Percentiles rank a stretch among this genome's conserved stretches.
phyloP scores from a whole-genome alignment of 2,329 filamentous ascomycete species.

The Aureobasidium melanogenum region DNA sequence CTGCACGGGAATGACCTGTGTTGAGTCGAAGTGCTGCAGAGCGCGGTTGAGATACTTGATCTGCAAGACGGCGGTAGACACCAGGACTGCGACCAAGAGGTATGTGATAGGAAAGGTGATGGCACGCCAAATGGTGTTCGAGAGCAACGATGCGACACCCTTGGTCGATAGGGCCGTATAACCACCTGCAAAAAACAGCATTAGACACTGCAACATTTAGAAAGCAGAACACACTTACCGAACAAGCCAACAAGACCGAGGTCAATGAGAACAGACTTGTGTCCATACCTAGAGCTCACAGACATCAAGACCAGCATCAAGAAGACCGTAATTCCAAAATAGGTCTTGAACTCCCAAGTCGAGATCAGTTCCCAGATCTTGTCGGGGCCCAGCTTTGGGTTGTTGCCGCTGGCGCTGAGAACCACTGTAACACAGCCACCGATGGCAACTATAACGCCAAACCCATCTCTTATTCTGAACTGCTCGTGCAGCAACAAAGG shows the following conservation, averaged over 20 bases:
- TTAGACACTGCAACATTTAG: background rate
- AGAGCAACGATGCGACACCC: conserved; percentile 89
- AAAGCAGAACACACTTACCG: conserved; percentile 44
- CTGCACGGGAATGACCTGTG: conserved; percentile 94
- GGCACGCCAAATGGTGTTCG: conserved; percentile 78
- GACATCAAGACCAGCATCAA: conserved; percentile 73
- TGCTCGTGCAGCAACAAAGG: conserved; percentile 87
- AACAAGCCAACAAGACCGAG: conserved; percentile 88
- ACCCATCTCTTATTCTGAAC: conserved; percentile 75
- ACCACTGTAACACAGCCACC: conserved; percentile 87
- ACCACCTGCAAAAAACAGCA: conserved; percentile 50
- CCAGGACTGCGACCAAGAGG: conserved; percentile 66
- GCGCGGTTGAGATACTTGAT: conserved; percentile 91
- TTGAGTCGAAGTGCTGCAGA: conserved; percentile 89
- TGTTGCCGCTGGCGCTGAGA: conserved; percentile 77
- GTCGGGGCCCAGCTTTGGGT: conserved; percentile 82
- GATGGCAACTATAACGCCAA: conserved; percentile 81
- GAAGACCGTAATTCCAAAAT: conserved; percentile 64
- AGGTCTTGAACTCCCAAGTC: conserved; percentile 81
- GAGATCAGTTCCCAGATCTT: conserved; percentile 87
- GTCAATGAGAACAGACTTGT: conserved; percentile 80
- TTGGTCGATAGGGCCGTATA: conserved; percentile 98
- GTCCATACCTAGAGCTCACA: conserved; percentile 75
- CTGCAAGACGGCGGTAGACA: conserved; percentile 86
- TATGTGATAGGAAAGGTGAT: conserved; percentile 92